Evolutionary conservation across 2,329 filamentous ascomycete species (phyloP), one percentile per base, ranked within the genome.

Genomic region (Phoma herbarum): DNA sequence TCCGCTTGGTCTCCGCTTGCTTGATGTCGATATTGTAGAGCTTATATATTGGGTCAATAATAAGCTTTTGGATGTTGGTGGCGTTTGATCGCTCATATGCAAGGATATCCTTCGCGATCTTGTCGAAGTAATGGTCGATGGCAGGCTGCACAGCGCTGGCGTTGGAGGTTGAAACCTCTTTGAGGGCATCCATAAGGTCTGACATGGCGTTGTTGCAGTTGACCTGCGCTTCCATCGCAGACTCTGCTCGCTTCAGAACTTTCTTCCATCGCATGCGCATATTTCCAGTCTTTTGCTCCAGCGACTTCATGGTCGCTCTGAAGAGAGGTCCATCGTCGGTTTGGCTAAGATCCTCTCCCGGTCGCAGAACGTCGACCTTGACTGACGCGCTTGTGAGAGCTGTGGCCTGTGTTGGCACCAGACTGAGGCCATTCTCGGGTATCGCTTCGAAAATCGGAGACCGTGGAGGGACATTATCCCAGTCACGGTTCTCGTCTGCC

Each of bases 11-110:
- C 73, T 99, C 95, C 25, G 94, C 96, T 77, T 97, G 93, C 78
- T 99, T 99, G 81, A 99, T 98, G 71, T 99, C 96, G 64, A 94
- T 85, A 61, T 92, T 92, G 78, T 99, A 99, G 14, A 99, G 82
- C 78, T 92, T 96, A 65, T 86, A 89, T 66, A 99, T 86, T 1
- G 96, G 96, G 42, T 99, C 95, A 65, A 99, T 97, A 71, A 99
- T 93, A 52, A 96, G 90, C 73, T 88, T 94, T 71, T 97, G 93
- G 31, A 99, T 84, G 69, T 97, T 94, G 37, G 81, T 70, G 0
- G 91, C 88, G 73, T 97, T 98, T 64, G 91, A 87, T 61, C 88
- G 88, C 78, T 99, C 93, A 73, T 97, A 98, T 0, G 82, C 78
- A 35, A 97, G 80, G 44, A 99, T 97, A 73, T 98, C 92, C 61